A percentile compares a stretch with the other conserved stretches of the same genome.
Evolutionary conservation across 257 asterid species (phyloP).

Genomic region (Solanum peruvianum): DNA sequence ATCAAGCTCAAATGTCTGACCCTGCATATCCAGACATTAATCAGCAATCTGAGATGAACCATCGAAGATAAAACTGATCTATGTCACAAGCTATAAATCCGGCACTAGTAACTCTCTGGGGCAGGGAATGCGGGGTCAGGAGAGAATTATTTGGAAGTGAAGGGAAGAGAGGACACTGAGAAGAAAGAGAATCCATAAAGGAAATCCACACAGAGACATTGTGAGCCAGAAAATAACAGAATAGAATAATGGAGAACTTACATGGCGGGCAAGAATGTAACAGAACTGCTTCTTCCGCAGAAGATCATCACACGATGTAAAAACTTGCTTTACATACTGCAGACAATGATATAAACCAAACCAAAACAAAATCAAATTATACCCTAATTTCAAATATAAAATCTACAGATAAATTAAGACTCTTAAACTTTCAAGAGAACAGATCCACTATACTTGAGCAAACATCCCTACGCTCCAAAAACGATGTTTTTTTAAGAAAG

Average conservation of each 20-base stretch:
- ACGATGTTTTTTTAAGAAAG: background rate
- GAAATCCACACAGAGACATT: background rate
- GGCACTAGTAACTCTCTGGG: background rate
- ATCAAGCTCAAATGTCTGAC: constrained; percentile 62
- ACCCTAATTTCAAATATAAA: background rate
- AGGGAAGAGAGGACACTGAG: background rate
- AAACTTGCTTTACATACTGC: constrained; percentile 78
- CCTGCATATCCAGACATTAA: constrained; percentile 28
- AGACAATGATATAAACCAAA: constrained; percentile 7
- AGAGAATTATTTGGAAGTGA: background rate
- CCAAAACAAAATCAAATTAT: background rate
- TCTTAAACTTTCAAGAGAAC: background rate
- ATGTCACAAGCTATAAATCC: background rate
- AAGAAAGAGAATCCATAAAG: background rate
- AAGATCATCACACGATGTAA: constrained; percentile 42
- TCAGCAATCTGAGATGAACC: background rate
- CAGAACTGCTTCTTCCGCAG: constrained; percentile 65
- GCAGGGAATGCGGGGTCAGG: background rate
- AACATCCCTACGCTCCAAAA: background rate
- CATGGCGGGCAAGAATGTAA: constrained; percentile 87
- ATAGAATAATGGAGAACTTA: constrained; percentile 22
- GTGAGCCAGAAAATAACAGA: background rate
- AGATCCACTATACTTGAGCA: background rate
- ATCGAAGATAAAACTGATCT: background rate
- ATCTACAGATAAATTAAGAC: background rate